A percentile compares a stretch with the other conserved stretches of the same genome.
phyloP scores from a whole-genome alignment of 2,329 filamentous ascomycete genomes.

The Mycosphaerella arachidis region DNA sequence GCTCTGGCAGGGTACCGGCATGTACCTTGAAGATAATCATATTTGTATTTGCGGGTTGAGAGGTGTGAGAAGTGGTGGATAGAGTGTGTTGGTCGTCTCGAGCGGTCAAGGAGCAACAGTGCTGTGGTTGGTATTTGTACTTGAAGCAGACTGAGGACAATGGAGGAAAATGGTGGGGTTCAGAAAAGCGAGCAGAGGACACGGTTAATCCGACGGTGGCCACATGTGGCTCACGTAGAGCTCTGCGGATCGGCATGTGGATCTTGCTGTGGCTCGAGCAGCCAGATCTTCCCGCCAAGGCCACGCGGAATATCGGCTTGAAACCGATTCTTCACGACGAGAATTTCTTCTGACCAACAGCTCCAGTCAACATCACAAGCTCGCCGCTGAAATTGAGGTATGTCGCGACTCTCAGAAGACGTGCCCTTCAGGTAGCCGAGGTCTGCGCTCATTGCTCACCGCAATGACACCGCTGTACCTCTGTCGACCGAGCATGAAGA shows the following conservation, averaged over 20 bases:
- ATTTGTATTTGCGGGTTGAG: slow-evolving; percentile 31
- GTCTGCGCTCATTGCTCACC: slow-evolving; percentile 40
- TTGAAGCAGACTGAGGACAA: slow-evolving; percentile 3
- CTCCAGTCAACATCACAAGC: slow-evolving; percentile 13
- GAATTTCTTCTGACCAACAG: slow-evolving; percentile 7
- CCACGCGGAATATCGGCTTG: too few relatives aligned
- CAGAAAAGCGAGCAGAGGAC: neutral
- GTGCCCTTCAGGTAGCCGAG: slow-evolving; percentile 51
- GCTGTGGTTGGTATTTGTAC: neutral
- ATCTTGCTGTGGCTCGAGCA: too few relatives aligned
- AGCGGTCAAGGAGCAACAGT: slow-evolving; percentile 9
- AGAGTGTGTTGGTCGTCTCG: slow-evolving; percentile 19
- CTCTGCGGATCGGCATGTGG: too few relatives aligned
- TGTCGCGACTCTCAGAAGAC: slow-evolving; percentile 27
- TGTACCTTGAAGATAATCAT: slow-evolving; percentile 58
- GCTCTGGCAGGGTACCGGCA: slow-evolving; percentile 1
- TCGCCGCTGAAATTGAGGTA: slow-evolving; percentile 31
- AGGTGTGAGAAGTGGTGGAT: slow-evolving; percentile 4
- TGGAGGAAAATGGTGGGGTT: neutral
- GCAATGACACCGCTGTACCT: slow-evolving; percentile 45
- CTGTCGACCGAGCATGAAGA: slow-evolving; percentile 60
- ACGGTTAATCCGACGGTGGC: too few relatives aligned
- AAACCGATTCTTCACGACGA: neutral
- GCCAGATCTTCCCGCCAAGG: too few relatives aligned
- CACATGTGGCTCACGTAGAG: too few relatives aligned